Evolutionary conservation across 2,329 filamentous ascomycete genomes (phyloP), one percentile per base, ranked within the genome.

Genomic region (Polychaeton citri): DNA sequence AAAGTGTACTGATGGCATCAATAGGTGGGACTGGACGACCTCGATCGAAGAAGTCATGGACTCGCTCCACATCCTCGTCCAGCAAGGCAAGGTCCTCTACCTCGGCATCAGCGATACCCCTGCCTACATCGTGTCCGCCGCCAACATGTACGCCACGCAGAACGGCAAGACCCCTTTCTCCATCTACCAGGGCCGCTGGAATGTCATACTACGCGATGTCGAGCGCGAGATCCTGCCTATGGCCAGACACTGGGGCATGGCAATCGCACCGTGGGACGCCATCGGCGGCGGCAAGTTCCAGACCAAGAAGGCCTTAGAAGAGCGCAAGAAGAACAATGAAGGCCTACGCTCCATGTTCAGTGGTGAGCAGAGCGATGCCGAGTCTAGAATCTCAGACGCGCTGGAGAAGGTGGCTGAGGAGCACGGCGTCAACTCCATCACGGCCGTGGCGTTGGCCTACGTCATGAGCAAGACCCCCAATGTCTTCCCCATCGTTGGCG

Each of bases 401-500:
- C 64, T 85, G 0, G 72, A 70, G n/a, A 62, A 71, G 41, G 63
- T 81, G 4, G 74, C 74, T 0, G 64, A 63, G 12, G 61, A 67
- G 41, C 72, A 76, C 48, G 68, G 38, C 12, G 62, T 66, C 65
- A 41, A 40, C 2, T 61, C 68, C 20, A 65, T 82, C 33, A 79
- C 42, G 6, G 69, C 69, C 28, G 60, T 81, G 17, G 53, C 53
- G 33, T 34, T 87, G 21, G 80, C 81, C 2, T 86, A 86, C 50
- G 73, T 85, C 4, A 67, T 80, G 63, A 67, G 72, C 47, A 85
- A 52, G 42, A 37, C 49, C 1, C 74, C 79, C 0, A 76, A 81
- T 43, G 79, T 86, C 8, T 83, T 82, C 49, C 82, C 81, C 0
- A 75, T 87, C 21, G 66, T 85, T 6, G 81, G 81, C 5, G 77